Conservation (phyloP, 1,139 yeast species). For the Magnusiomyces magnusii region DNA sequence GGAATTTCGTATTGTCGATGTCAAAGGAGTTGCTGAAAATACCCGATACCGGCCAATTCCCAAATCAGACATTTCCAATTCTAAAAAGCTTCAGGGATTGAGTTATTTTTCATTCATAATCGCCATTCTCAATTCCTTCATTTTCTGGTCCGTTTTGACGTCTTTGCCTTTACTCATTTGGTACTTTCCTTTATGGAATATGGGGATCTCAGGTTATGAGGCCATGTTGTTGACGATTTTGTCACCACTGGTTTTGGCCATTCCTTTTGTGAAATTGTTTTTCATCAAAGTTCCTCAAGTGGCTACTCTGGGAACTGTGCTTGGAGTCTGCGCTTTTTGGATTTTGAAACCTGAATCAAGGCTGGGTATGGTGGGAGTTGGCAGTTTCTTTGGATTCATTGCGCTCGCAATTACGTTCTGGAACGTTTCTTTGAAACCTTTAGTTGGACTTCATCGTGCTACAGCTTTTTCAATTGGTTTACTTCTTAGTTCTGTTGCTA, state of each 20-base stretch:
- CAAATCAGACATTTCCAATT: constrained; percentile 7
- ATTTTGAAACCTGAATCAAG: constrained; percentile 61
- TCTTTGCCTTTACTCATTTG: constrained; percentile 80
- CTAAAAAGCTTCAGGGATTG: constrained; percentile 26
- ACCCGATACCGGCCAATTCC: constrained; percentile 16
- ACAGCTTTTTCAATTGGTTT: constrained; percentile 67
- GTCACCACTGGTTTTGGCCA: constrained; percentile 49
- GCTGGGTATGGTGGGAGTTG: constrained; percentile 57
- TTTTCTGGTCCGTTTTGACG: constrained; percentile 80
- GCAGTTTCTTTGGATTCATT: constrained; percentile 55
- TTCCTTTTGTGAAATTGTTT: constrained; percentile 45
- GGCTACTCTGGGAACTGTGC: constrained; percentile 48
- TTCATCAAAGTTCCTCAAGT: constrained; percentile 47
- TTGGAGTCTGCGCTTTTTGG: constrained; percentile 72
- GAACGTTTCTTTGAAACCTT: constrained; percentile 40
- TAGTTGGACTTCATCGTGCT: constrained; percentile 45
- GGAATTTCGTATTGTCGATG: constrained; percentile 41
- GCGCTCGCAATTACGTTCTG: constrained; percentile 56
- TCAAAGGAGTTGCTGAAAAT: constrained; percentile 31
- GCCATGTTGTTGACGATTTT: constrained; percentile 53
- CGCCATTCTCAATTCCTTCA: constrained; percentile 36
- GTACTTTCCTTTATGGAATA: constrained; percentile 97
- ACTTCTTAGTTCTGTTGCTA: constrained; percentile 61
- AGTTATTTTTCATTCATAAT: constrained; percentile 25
- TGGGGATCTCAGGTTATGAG: constrained; percentile 97